These are phyloP conservation scores for Daldinia concentrica DNA, from an alignment of 495 filamentous ascomycete species.

Conservation along the genomic window DNA sequence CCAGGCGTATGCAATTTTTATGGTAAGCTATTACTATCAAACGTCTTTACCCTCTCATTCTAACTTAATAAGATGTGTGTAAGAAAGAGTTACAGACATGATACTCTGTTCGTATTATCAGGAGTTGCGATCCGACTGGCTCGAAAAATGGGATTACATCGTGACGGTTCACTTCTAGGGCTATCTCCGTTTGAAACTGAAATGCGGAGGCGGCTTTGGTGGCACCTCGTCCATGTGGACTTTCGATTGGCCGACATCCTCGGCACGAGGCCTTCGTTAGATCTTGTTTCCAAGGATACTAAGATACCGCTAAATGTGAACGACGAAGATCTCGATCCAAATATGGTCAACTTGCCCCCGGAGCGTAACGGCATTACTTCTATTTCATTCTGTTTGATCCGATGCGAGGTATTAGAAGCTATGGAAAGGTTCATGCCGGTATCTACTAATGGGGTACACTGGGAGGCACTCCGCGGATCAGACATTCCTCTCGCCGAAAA, in stretches of 20 bases:
- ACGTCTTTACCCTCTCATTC: not conserved
- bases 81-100: conserved; percentile 54
- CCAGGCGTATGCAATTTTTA: conserved; percentile 30
- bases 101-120: conserved; percentile 55
- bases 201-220: conserved; percentile 53
- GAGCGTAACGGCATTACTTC: conserved; percentile 36
- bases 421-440: conserved; percentile 1
- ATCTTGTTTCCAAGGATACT: conserved; percentile 19
- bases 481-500: conserved; percentile 53
- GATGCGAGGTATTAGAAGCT: conserved; percentile 39
- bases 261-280: conserved; percentile 67
- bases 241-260: conserved; percentile 54
- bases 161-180: conserved; percentile 54
- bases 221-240: conserved; percentile 45
- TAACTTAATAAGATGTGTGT: conserved; percentile 51
- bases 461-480: conserved; percentile 49
- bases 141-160: conserved; percentile 60
- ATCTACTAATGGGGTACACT: conserved; percentile 34
- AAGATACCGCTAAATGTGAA: conserved; percentile 52
- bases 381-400: conserved; percentile 23
- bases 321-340: conserved; percentile 50
- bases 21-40: conserved; percentile 11
- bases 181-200: conserved; percentile 51
- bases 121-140: conserved; percentile 60
- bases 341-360: conserved; percentile 38